These are phyloP conservation scores for Ceriops decandra DNA, from an alignment of 345 rosid genomes.

Conservation along the genomic window DNA sequence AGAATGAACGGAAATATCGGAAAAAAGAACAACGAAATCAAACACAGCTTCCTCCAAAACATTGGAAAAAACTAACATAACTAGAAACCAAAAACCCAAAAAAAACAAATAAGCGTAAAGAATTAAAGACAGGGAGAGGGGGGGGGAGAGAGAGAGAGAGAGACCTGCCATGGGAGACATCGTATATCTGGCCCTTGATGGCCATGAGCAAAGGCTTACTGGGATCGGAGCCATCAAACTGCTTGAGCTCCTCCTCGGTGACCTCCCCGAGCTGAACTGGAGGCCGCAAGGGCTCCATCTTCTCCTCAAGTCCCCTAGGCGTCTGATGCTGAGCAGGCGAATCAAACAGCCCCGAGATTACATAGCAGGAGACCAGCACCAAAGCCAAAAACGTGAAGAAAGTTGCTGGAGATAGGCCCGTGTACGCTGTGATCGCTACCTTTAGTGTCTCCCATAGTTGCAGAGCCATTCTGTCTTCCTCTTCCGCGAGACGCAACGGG, in stretches of 20 bases:
- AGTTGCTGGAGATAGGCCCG: conserved; percentile 77
- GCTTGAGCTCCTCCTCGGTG: conserved; percentile 73
- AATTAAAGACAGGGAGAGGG: not conserved
- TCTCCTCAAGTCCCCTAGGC: conserved; percentile 44
- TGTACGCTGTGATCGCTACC: conserved; percentile 77
- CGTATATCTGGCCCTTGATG: conserved; percentile 99
- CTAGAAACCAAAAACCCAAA: not conserved
- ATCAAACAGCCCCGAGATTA: conserved; percentile 57
- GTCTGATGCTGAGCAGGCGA: conserved; percentile 44
- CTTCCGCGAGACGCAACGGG: not conserved
- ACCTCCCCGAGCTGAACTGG: conserved; percentile 95
- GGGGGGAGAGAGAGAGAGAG: not conserved
- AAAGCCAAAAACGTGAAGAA: conserved; percentile 75
- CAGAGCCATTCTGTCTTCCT: conserved; percentile 51
- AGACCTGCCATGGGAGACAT: conserved; percentile 95
- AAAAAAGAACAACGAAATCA: not conserved
- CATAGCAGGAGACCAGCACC: conserved; percentile 63
- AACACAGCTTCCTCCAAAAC: too few species aligned
- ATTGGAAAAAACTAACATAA: too few species aligned
- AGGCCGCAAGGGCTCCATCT: conserved; percentile 69
- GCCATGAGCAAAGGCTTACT: conserved; percentile 95
- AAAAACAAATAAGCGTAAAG: not conserved
- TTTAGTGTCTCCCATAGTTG: conserved; percentile 83
- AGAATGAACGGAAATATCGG: not conserved
- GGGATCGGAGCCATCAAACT: conserved; percentile 78